Evolutionary conservation across 257 asterid species (phyloP).

Genomic region (Scutellaria galericulata): DNA sequence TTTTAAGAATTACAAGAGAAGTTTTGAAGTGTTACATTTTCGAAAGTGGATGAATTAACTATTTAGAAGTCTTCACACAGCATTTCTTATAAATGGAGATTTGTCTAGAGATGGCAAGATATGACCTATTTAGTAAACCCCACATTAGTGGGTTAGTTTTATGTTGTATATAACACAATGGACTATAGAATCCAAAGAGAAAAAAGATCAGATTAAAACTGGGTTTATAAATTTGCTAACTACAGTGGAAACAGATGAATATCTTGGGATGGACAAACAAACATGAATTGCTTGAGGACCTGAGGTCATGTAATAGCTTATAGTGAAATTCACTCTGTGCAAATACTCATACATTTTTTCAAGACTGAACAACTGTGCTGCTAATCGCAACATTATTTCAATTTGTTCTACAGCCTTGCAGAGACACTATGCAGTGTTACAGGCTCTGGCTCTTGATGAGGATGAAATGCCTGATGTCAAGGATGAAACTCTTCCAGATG

Average conservation of each 20-base stretch:
- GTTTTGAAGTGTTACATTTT: neutral
- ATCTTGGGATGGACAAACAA: neutral
- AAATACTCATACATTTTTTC: slow-evolving; percentile 8
- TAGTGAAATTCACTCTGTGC: slow-evolving; percentile 7
- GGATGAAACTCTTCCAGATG: slow-evolving; percentile 98
- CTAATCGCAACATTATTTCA: slow-evolving; percentile 23
- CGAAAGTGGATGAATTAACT: neutral
- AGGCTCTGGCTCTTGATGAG: slow-evolving; percentile 95
- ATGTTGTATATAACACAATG: neutral
- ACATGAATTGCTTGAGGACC: slow-evolving; percentile 15
- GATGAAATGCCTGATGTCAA: slow-evolving; percentile 92
- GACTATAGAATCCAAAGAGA: neutral
- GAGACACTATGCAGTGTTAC: slow-evolving; percentile 92
- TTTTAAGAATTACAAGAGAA: neutral
- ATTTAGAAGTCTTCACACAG: neutral
- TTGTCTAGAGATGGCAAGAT: neutral
- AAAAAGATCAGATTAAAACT: neutral
- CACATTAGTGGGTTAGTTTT: too few species aligned
- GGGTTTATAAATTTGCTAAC: neutral
- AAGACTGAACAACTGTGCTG: slow-evolving; percentile 2
- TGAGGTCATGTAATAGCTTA: slow-evolving; percentile 26
- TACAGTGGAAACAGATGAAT: neutral
- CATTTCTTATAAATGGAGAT: slow-evolving; percentile 7
- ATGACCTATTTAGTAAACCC: neutral
- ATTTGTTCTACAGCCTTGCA: slow-evolving; percentile 72